These are phyloP conservation scores for Phaeoacremonium minimum DNA, from an alignment of 2,329 filamentous ascomycete genomes.

Conservation along the genomic window DNA sequence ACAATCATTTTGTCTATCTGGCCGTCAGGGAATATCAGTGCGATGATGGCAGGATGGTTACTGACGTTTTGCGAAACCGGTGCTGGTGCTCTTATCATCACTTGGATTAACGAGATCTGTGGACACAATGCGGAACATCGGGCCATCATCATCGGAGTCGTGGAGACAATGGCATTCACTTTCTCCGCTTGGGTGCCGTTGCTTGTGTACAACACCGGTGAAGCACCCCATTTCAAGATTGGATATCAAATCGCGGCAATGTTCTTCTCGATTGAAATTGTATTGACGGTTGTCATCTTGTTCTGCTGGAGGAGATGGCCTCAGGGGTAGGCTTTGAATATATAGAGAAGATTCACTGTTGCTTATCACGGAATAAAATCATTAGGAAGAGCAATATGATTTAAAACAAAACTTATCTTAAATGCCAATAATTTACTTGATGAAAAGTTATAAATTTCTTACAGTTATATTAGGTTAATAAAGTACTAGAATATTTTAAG, in stretches of 20 bases:
- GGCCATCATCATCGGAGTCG: slow-evolving; percentile 42
- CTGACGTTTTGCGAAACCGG: slow-evolving; percentile 28
- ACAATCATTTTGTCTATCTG: slow-evolving; percentile 28
- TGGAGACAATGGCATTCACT: slow-evolving; percentile 38
- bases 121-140: slow-evolving; percentile 41
- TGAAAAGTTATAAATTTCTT: too few relatives aligned
- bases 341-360: too few relatives aligned
- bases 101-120: slow-evolving; percentile 43
- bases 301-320: slow-evolving; percentile 7
- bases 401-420: too few relatives aligned
- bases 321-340: slow-evolving; percentile 2
- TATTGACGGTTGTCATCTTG: slow-evolving; percentile 9
- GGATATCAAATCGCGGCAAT: slow-evolving; percentile 10
- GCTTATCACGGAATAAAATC: too few relatives aligned
- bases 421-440: too few relatives aligned
- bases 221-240: slow-evolving; percentile 32
- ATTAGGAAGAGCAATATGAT: too few relatives aligned
- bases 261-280: slow-evolving; percentile 13
- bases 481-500: too few relatives aligned
- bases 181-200: slow-evolving; percentile 39
- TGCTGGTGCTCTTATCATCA: slow-evolving; percentile 28
- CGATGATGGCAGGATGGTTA: slow-evolving; percentile 30
- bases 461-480: too few relatives aligned
- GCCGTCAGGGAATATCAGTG: slow-evolving; percentile 24
- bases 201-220: slow-evolving; percentile 25